Conservation (phyloP, 768 basidiomycete species). For the Saitozyma sp. region DNA sequence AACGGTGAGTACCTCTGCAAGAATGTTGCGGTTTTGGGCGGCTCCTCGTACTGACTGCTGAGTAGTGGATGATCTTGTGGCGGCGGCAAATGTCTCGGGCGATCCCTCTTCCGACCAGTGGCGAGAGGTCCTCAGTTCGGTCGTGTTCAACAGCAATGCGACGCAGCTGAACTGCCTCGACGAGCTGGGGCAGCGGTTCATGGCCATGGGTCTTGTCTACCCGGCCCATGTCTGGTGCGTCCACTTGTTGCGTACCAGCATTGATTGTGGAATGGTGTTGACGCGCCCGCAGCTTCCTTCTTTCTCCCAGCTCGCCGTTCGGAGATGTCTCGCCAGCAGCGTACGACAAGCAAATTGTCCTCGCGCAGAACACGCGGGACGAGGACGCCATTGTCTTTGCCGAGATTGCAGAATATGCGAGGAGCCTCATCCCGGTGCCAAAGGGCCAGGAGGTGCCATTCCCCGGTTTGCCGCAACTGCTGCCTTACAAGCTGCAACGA, state of each 20-base stretch:
- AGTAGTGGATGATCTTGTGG: constrained; percentile 51
- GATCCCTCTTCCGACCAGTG: constrained; percentile 69
- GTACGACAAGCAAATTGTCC: constrained; percentile 65
- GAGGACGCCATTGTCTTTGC: constrained; percentile 75
- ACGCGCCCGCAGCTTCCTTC: constrained; percentile 61
- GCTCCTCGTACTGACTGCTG: constrained; percentile 12
- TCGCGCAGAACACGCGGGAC: constrained; percentile 56
- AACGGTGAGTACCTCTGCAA: constrained; percentile 60
- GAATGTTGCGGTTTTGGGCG: not conserved
- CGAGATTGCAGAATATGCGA: constrained; percentile 87
- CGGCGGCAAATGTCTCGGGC: constrained; percentile 59
- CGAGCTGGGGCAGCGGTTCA: constrained; percentile 79
- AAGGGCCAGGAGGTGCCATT: constrained; percentile 83
- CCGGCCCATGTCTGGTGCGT: constrained; percentile 90
- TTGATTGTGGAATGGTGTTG: not conserved
- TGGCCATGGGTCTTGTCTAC: constrained; percentile 68
- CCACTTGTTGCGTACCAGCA: not conserved
- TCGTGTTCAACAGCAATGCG: constrained; percentile 64
- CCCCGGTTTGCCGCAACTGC: constrained; percentile 76
- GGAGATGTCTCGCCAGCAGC: constrained; percentile 70
- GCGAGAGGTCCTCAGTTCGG: constrained; percentile 82
- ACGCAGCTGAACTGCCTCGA: constrained; percentile 76
- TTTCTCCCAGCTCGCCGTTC: constrained; percentile 80
- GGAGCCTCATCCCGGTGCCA: constrained; percentile 67
- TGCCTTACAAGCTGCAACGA: constrained; percentile 80